Conservation (phyloP, 2,329 filamentous ascomycete genomes). For the Fusarium coffeatum region DNA sequence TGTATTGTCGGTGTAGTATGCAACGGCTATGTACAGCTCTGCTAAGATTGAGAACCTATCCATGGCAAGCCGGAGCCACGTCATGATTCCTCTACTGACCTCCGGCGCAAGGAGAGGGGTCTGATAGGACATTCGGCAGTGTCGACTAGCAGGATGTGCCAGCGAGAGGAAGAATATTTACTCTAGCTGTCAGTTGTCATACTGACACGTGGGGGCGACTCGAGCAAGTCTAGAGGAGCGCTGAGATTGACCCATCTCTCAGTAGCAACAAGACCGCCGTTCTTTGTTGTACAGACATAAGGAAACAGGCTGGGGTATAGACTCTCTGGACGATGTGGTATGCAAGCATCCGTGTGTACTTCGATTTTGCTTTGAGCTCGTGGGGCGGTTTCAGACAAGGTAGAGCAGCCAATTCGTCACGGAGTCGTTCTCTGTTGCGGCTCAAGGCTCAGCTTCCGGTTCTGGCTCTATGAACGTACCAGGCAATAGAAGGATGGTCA, state of each 20-base stretch:
- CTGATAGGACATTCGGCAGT: constrained; percentile 23
- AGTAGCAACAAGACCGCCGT: constrained; percentile 25
- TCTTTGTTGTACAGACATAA: constrained; percentile 43
- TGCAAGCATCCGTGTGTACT: constrained; percentile 45
- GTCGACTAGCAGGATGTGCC: constrained; percentile 24
- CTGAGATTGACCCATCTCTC: constrained; percentile 25
- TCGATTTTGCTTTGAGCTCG: constrained; percentile 36
- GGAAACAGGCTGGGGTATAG: constrained; percentile 38
- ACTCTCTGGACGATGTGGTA: constrained; percentile 40
- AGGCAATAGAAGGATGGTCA: not conserved
- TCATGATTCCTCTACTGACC: constrained; percentile 1
- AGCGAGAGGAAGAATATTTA: constrained; percentile 12
- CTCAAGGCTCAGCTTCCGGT: constrained; percentile 21
- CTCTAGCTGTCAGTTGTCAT: constrained; percentile 41
- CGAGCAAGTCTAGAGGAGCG: constrained; percentile 37
- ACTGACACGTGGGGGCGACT: constrained; percentile 44
- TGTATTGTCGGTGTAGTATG: constrained; percentile 28
- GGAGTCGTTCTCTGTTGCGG: constrained; percentile 19
- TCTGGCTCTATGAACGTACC: not conserved
- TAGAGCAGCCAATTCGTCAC: constrained; percentile 30
- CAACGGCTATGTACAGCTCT: constrained; percentile 39
- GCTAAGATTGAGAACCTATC: constrained; percentile 9
- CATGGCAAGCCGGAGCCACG: constrained; percentile 13
- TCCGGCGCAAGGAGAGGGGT: constrained; percentile 5
- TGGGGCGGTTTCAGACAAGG: constrained; percentile 37